These are phyloP conservation scores for Nakazawaea wickerhamii DNA, from an alignment of 805 yeast species.

Conservation along the genomic window DNA sequence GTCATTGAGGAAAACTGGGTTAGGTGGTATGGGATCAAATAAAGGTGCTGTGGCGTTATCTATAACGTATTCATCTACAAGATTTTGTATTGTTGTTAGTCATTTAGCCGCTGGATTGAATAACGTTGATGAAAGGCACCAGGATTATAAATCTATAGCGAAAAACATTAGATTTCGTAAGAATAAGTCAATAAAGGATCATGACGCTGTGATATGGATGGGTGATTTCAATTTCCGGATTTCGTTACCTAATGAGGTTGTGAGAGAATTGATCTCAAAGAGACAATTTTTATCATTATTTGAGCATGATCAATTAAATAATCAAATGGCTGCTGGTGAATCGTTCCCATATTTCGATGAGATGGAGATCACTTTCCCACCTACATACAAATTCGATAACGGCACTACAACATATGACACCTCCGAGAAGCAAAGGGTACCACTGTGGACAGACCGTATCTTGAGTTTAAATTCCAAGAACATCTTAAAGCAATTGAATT, in stretches of 20 bases:
- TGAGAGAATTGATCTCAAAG: slow-evolving; percentile 47
- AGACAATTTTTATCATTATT: slow-evolving; percentile 46
- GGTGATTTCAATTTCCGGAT: slow-evolving; percentile 93
- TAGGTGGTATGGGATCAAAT: slow-evolving; percentile 52
- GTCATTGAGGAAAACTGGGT: slow-evolving; percentile 76
- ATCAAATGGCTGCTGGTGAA: slow-evolving; percentile 65
- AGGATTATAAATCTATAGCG: slow-evolving; percentile 71
- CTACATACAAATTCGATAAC: slow-evolving; percentile 90
- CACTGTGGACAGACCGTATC: slow-evolving; percentile 95
- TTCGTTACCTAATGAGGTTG: slow-evolving; percentile 65
- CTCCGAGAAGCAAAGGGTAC: slow-evolving; percentile 87
- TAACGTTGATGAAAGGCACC: slow-evolving; percentile 79
- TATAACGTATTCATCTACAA: slow-evolving; percentile 52
- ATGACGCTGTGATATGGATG: slow-evolving; percentile 85
- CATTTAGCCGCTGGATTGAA: slow-evolving; percentile 91
- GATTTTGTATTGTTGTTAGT: slow-evolving; percentile 79
- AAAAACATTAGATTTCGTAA: slow-evolving; percentile 76
- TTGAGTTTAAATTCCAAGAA: slow-evolving; percentile 50
- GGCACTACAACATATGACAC: slow-evolving; percentile 79
- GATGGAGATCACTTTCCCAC: slow-evolving; percentile 68
- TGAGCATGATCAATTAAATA: slow-evolving; percentile 71
- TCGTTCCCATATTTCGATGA: slow-evolving; percentile 77
- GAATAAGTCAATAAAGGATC: slow-evolving; percentile 70
- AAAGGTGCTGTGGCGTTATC: slow-evolving; percentile 79
- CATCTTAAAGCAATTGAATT: slow-evolving; percentile 53